phyloP scores from a whole-genome alignment of 345 rosid genomes.

The Pugionium cornutum region DNA sequence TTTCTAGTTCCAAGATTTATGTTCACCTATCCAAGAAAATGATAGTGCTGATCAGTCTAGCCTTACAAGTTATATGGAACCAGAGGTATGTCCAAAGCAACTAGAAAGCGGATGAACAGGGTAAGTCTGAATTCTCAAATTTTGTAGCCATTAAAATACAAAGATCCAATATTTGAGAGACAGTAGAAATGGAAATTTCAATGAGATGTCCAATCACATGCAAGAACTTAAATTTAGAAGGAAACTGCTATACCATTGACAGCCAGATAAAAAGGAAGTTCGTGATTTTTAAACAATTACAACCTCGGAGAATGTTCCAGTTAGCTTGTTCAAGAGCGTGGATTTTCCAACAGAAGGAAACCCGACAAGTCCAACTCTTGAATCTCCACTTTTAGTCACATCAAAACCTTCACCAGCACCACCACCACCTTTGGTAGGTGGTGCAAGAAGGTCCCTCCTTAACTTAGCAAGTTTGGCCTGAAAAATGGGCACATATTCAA shows the following conservation, averaged over 20 bases:
- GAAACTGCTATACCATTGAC: too few relatives aligned
- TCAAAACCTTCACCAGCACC: constrained; percentile 91
- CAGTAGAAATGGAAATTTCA: not conserved
- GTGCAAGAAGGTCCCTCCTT: constrained; percentile 88
- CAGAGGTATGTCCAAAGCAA: too few relatives aligned
- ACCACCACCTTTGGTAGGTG: constrained; percentile 84
- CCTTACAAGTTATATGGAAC: not conserved
- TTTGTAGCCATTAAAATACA: too few relatives aligned
- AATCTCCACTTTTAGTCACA: constrained; percentile 96
- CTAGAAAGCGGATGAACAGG: too few relatives aligned
- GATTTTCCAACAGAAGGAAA: constrained; percentile 99
- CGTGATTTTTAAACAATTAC: not conserved
- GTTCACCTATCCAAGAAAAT: constrained; percentile 11
- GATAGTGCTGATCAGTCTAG: not conserved
- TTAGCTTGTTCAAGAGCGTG: constrained; percentile 89
- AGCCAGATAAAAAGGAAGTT: too few relatives aligned
- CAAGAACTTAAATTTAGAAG: too few relatives aligned
- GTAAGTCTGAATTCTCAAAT: too few relatives aligned
- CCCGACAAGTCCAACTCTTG: constrained; percentile 94
- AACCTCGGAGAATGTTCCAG: constrained; percentile 97
- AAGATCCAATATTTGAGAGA: too few relatives aligned
- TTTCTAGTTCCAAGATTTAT: constrained; percentile 7
- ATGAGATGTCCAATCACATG: too few relatives aligned
- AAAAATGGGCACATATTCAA: not conserved
- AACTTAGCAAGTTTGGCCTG: constrained; percentile 97